phyloP scores from a whole-genome alignment of 2,329 filamentous ascomycete genomes.

The Raffaelea ambrosiae region DNA sequence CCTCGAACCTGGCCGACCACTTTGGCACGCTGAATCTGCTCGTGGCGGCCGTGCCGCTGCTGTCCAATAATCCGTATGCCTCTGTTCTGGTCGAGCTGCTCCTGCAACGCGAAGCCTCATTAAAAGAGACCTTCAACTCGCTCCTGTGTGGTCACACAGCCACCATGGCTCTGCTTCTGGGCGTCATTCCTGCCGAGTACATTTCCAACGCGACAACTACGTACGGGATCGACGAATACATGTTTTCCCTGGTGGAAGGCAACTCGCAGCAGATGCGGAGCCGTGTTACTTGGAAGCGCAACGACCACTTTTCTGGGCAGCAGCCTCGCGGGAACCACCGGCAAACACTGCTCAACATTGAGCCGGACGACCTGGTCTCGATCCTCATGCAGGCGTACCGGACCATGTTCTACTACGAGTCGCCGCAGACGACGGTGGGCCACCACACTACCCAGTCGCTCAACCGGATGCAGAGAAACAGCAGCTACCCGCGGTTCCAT shows the following conservation, averaged over 20 bases:
- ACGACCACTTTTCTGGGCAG: too few species aligned
- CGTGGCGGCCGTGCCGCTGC: constrained; percentile 35
- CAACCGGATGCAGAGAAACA: too few species aligned
- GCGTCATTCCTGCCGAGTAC: constrained; percentile 38
- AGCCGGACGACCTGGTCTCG: constrained; percentile 25
- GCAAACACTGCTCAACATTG: too few species aligned
- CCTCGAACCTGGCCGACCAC: constrained; percentile 35
- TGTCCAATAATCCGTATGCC: constrained; percentile 33
- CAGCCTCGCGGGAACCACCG: too few species aligned
- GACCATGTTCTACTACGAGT: too few species aligned
- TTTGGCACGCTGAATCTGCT: constrained; percentile 36
- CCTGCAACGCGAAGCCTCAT: constrained; percentile 20
- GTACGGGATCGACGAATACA: too few species aligned
- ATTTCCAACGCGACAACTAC: constrained; percentile 38
- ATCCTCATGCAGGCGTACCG: not conserved
- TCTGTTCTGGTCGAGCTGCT: constrained; percentile 41
- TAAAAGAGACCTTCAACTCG: constrained; percentile 24
- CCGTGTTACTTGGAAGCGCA: too few species aligned
- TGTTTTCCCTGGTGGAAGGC: too few species aligned
- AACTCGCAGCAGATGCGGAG: too few species aligned
- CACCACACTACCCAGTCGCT: too few species aligned
- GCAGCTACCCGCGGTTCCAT: too few species aligned
- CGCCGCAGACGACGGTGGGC: too few species aligned
- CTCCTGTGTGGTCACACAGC: constrained; percentile 38
- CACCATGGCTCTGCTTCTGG: constrained; percentile 40